Evolutionary conservation across 257 asterid genomes (phyloP).

Genomic region (Solanum stenotomum): DNA sequence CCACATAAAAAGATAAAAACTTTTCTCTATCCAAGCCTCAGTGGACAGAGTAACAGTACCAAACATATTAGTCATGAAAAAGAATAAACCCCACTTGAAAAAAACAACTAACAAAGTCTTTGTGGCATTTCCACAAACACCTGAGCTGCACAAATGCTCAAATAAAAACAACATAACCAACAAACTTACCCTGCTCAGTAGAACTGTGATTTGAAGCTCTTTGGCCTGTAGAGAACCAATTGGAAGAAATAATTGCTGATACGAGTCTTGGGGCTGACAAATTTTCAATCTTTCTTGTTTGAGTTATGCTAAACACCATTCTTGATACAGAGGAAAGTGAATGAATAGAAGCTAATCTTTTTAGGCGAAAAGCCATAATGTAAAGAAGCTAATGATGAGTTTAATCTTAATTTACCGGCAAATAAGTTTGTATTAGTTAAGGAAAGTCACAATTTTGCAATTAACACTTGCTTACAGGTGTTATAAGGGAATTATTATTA

Average conservation of each 20-base stretch:
- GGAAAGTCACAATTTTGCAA: not conserved
- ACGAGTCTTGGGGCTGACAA: slow-evolving; percentile 3
- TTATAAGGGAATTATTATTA: too few species aligned
- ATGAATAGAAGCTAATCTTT: slow-evolving; percentile 14
- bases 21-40: not conserved
- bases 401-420: not conserved
- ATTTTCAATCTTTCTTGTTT: not conserved
- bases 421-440: not conserved
- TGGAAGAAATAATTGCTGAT: not conserved
- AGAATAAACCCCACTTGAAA: not conserved
- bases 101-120: not conserved
- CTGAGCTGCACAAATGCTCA: not conserved
- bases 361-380: slow-evolving; percentile 24
- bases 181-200: slow-evolving; percentile 18
- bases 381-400: not conserved
- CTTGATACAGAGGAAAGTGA: slow-evolving; percentile 8
- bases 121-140: slow-evolving; percentile 48
- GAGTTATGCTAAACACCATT: not conserved
- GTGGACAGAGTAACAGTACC: not conserved
- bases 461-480: not conserved
- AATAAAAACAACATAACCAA: not conserved
- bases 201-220: not conserved
- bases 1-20: not conserved
- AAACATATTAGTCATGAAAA: not conserved
- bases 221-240: slow-evolving; percentile 14